These are phyloP conservation scores for Arthrobotrys iridis DNA, from an alignment of 2,329 filamentous ascomycete genomes.

Conservation along the genomic window DNA sequence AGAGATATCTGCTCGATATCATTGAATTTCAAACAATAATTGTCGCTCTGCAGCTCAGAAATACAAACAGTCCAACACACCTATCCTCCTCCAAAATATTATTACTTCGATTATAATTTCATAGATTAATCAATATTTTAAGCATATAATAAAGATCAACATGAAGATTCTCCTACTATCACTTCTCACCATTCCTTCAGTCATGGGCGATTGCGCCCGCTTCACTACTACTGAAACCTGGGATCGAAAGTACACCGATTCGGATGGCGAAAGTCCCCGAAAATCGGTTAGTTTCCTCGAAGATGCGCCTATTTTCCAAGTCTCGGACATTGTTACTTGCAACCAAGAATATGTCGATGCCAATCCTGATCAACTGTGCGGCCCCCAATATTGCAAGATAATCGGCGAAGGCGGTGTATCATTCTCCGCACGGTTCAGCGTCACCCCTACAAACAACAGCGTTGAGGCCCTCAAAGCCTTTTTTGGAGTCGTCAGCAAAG, in stretches of 20 bases:
- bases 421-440: conserved; percentile 1
- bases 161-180: not conserved
- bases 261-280: not conserved
- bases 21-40: too few relatives aligned
- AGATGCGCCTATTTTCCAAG: not conserved
- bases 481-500: not conserved
- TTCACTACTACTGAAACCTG: conserved; percentile 16
- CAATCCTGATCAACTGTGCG: not conserved
- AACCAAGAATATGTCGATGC: too few relatives aligned
- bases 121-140: too few relatives aligned
- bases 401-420: not conserved
- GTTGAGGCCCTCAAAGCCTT: not conserved
- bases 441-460: not conserved
- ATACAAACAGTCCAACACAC: too few relatives aligned
- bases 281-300: too few relatives aligned
- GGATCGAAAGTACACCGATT: not conserved
- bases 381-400: not conserved
- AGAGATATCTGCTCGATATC: too few relatives aligned
- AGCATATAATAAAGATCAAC: too few relatives aligned
- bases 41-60: too few relatives aligned
- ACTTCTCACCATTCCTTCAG: not conserved
- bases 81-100: too few relatives aligned
- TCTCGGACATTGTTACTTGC: not conserved
- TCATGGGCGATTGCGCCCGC: not conserved
- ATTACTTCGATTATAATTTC: too few relatives aligned